phyloP scores from a whole-genome alignment of 139 green algal species.

The Picochlorum costavermella region DNA sequence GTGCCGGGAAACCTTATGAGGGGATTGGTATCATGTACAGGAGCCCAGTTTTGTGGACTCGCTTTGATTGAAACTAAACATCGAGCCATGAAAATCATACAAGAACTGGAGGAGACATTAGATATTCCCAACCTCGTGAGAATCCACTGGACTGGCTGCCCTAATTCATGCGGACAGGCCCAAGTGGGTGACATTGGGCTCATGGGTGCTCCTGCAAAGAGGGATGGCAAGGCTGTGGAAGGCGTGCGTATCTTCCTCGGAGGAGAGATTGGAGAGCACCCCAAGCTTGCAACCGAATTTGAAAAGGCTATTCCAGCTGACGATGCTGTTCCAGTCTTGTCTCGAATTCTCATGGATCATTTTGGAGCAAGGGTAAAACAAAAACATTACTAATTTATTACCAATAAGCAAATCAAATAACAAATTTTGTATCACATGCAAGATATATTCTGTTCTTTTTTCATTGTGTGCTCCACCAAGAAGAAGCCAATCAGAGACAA shows the following conservation, averaged over 20 bases:
- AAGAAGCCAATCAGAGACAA: conserved; percentile 18
- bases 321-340: conserved; percentile 66
- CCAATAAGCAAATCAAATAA: background rate
- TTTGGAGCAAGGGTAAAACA: conserved; percentile 43
- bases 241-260: conserved; percentile 87
- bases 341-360: conserved; percentile 67
- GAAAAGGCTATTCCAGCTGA: conserved; percentile 50
- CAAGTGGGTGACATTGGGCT: conserved; percentile 91
- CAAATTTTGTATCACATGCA: background rate
- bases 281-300: conserved; percentile 59
- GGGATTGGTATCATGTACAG: conserved; percentile 77
- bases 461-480: conserved; percentile 10
- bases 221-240: conserved; percentile 79
- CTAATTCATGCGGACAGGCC: conserved; percentile 86
- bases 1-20: conserved; percentile 33
- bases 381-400: too few species aligned
- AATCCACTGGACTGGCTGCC: conserved; percentile 98
- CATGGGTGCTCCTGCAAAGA: conserved; percentile 83
- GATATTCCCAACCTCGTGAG: conserved; percentile 69
- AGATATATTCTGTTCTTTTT: conserved; percentile 11
- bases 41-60: conserved; percentile 93
- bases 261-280: conserved; percentile 52
- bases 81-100: conserved; percentile 56
- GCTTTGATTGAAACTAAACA: conserved; percentile 95
- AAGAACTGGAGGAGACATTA: conserved; percentile 76